Base-by-base conservation (phyloP, 2,329 filamentous ascomycete genomes). In the Pyrenophora graminea region DNA sequence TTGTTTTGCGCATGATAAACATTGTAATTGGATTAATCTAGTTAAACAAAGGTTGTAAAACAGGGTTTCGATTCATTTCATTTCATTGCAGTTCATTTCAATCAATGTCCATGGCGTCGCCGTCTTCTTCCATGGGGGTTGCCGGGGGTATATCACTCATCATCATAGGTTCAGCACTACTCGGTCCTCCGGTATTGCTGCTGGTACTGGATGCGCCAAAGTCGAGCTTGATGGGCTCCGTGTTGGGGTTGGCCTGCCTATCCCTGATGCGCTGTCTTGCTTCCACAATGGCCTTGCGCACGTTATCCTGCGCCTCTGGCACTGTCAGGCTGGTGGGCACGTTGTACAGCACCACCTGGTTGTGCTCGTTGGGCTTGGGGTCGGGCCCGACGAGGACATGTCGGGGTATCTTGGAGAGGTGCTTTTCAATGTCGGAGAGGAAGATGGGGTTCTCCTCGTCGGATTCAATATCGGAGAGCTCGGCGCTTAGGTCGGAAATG, bases 401-500 rank as follows among this genome's bases (percentile, higher is more conserved):
- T 37, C 79, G 85, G 44, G 91, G 90, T 54, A 87, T 87, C 51
- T 82, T 80, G 56, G 81, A 81, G 45, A 97, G 80, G 68, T 90
- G 88, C 74, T 89, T 90, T 69, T 93, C 88, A 47, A 97, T 89
- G 69, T 95, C 90, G 0, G 91, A 86, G 0, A 96, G 81, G 77
- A 97, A 91, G 67, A 92, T 80, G 39, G 95, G 82, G 59, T 79
- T 82, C 60, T 82, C 81, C 18, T 83, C 79, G 54, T 82, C 79
- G 48, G 85, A 80, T 53, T 88, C 84, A 23, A 81, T 77, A 58
- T 87, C 85, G 12, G 87, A 87, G 39, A 97, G 82, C 75, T 97
- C 93, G 63, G 88, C 88, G 69, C 96, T 91, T 8, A 99, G 80
- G 73, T 95, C 86, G 78, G 92, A 87, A 63, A 99, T 91, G 79